Conservation (phyloP, 495 filamentous ascomycete genomes). For the Geoglossum glabrum region DNA sequence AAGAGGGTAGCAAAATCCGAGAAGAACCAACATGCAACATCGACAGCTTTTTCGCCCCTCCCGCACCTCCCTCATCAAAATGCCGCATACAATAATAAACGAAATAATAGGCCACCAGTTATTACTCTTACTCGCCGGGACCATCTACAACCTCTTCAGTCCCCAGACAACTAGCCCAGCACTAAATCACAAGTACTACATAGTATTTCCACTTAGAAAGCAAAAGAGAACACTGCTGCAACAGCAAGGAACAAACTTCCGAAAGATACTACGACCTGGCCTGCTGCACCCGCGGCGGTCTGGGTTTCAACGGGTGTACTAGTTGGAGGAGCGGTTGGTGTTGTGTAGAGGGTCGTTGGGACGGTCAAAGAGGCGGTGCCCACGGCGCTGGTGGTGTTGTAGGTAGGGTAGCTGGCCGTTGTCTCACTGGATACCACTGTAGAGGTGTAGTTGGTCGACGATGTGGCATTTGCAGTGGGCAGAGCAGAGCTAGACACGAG, state of each 20-base stretch:
- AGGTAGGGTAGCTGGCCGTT: neutral
- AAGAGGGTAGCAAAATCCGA: too few species aligned
- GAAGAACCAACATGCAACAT: too few species aligned
- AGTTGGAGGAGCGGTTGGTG: slow-evolving; percentile 7
- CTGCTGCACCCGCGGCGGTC: slow-evolving; percentile 26
- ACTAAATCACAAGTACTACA: too few species aligned
- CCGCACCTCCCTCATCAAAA: too few species aligned
- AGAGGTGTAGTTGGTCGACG: slow-evolving; percentile 11
- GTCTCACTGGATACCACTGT: slow-evolving; percentile 5
- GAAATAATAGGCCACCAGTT: too few species aligned
- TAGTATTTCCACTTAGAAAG: slow-evolving; percentile 26
- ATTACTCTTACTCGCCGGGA: too few species aligned
- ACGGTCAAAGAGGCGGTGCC: slow-evolving; percentile 12
- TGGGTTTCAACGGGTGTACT: slow-evolving; percentile 13
- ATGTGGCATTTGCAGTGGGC: neutral
- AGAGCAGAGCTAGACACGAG: neutral
- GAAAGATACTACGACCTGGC: slow-evolving; percentile 24
- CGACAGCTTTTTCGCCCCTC: too few species aligned
- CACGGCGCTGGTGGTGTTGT: slow-evolving; percentile 5
- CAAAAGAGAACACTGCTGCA: slow-evolving; percentile 23
- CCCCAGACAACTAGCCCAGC: too few species aligned
- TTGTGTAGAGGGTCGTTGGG: slow-evolving; percentile 12
- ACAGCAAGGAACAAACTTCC: slow-evolving; percentile 26
- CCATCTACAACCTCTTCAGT: too few species aligned
- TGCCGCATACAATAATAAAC: too few species aligned